Conservation (phyloP, 306 rosid species). For the Castanea crenata region DNA sequence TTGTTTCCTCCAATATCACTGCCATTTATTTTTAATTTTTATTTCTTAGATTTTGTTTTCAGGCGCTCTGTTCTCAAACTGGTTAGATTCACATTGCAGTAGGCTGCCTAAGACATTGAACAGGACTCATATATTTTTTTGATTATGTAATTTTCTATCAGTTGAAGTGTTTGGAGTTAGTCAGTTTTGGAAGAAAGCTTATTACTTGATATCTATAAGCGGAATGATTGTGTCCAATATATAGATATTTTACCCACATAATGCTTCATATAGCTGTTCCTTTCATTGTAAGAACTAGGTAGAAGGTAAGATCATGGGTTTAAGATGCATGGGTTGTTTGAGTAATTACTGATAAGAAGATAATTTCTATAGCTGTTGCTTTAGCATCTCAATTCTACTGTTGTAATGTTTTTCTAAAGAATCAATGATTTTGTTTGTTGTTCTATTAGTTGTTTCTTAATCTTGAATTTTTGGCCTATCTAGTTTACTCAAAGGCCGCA, state of each 20-base stretch:
- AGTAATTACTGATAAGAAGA: too few species aligned
- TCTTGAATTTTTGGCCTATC: slow-evolving; percentile 7
- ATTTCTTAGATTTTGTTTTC: not conserved
- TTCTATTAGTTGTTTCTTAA: not conserved
- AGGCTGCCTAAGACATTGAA: not conserved
- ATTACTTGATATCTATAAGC: not conserved
- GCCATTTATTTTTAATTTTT: not conserved
- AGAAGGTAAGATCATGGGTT: too few species aligned
- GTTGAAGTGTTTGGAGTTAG: not conserved
- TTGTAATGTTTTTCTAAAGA: not conserved
- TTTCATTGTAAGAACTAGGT: not conserved
- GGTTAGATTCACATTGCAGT: not conserved
- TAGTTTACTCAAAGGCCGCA: slow-evolving; percentile 93
- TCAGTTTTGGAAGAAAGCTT: not conserved
- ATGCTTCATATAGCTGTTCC: not conserved
- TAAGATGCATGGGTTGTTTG: too few species aligned
- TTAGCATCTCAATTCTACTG: not conserved
- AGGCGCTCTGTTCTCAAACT: not conserved
- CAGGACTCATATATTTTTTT: not conserved
- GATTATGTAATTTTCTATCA: not conserved
- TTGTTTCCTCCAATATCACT: not conserved
- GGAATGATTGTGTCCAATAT: not conserved
- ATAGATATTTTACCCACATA: not conserved
- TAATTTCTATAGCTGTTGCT: not conserved
- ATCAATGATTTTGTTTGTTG: not conserved